These are phyloP conservation scores for Fraxinus floribunda DNA, from an alignment of 305 asterid species.

Conservation along the genomic window DNA sequence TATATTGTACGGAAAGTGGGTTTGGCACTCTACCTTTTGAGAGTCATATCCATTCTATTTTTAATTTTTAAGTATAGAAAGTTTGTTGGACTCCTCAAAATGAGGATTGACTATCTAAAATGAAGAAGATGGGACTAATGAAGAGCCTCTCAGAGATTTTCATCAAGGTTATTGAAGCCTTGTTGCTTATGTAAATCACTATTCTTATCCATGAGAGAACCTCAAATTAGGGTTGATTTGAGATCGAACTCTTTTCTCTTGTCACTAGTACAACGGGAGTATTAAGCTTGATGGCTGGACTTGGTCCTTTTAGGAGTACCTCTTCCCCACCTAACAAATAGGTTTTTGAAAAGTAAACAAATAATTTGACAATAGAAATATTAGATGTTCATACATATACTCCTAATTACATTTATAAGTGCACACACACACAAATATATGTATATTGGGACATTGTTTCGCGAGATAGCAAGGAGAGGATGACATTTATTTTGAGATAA, in stretches of 20 bases:
- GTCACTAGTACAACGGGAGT: not conserved
- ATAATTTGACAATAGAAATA: not conserved
- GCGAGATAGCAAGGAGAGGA: not conserved
- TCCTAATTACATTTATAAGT: not conserved
- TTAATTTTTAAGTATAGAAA: not conserved
- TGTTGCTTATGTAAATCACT: not conserved
- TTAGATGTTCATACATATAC: not conserved
- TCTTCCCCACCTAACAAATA: not conserved
- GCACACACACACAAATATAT: not conserved
- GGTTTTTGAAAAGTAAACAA: not conserved
- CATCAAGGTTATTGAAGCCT: not conserved
- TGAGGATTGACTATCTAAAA: not conserved
- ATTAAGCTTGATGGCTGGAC: not conserved
- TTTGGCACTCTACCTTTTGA: not conserved
- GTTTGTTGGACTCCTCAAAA: not conserved
- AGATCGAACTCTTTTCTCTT: not conserved
- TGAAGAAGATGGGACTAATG: not conserved
- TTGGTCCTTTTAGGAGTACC: not conserved
- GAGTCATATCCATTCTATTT: not conserved
- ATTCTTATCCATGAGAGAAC: not conserved
- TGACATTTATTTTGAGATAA: not conserved
- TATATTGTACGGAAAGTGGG: not conserved
- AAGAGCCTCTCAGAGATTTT: not conserved
- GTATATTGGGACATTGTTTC: not conserved
- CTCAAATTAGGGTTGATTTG: not conserved